These are phyloP conservation scores for Eucalyptus pauciflora DNA, from an alignment of 345 rosid genomes.

Conservation along the genomic window DNA sequence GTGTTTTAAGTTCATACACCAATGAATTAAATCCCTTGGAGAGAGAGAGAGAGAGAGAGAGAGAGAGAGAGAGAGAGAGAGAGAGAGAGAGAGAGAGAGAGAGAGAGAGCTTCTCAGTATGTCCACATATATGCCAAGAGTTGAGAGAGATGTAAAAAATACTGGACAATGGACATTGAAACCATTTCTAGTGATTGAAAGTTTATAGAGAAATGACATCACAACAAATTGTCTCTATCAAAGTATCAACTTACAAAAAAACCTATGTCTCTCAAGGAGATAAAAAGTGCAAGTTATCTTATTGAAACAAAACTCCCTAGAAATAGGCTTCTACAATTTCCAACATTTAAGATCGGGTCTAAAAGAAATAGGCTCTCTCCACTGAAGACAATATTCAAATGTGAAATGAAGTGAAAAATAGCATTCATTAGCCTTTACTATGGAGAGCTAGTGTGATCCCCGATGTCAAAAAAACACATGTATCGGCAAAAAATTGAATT, in stretches of 20 bases:
- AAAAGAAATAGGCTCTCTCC: neutral
- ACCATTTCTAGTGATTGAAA: neutral
- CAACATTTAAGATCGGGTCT: neutral
- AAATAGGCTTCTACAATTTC: neutral
- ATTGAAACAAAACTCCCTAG: neutral
- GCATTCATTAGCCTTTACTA: neutral
- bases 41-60: too few relatives aligned
- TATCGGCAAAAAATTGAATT: too few relatives aligned
- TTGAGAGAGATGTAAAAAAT: too few relatives aligned
- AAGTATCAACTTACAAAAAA: too few relatives aligned
- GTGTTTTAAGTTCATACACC: too few relatives aligned
- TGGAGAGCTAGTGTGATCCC: neutral
- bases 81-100: too few relatives aligned
- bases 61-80: too few relatives aligned
- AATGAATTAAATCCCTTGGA: too few relatives aligned
- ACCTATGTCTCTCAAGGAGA: neutral
- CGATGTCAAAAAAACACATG: neutral
- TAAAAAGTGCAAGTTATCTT: neutral
- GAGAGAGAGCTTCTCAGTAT: too few relatives aligned
- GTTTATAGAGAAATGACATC: neutral
- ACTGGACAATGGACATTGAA: neutral
- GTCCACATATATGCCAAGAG: too few relatives aligned
- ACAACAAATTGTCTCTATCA: neutral
- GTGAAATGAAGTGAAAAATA: neutral
- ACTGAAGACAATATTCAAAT: neutral